Conservation (phyloP, 768 basidiomycete genomes). For the Russula compacta region DNA sequence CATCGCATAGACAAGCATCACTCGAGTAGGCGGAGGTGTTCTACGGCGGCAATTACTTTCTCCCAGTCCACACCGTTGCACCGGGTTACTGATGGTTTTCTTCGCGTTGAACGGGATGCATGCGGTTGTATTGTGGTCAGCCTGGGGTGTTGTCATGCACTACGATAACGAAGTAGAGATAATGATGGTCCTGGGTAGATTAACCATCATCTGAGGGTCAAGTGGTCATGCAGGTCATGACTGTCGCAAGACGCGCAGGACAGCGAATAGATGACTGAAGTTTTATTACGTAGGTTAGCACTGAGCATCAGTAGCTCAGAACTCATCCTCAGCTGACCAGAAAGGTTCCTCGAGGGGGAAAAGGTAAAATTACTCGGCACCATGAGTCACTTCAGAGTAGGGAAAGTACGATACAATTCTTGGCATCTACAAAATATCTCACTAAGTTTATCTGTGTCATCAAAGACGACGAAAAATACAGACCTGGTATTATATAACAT, state of each 20-base stretch:
- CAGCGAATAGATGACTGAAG: background rate
- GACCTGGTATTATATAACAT: background rate
- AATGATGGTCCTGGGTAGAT: background rate
- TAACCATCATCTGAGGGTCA: background rate
- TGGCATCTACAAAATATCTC: background rate
- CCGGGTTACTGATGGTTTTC: no score
- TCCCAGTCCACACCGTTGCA: background rate
- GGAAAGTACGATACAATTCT: background rate
- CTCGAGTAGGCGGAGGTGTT: no score
- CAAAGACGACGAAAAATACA: background rate
- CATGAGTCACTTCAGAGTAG: background rate
- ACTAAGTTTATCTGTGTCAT: background rate
- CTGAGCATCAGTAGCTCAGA: background rate
- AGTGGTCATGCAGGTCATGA: background rate
- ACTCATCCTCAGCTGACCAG: background rate
- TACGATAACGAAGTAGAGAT: background rate
- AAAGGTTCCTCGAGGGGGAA: no score
- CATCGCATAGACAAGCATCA: background rate
- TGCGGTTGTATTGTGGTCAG: background rate
- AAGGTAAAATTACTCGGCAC: no score
- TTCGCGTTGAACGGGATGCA: no score
- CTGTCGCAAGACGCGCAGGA: background rate
- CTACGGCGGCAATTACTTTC: background rate
- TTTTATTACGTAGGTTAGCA: background rate
- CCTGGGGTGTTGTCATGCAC: background rate